Base-by-base conservation (phyloP, 2,329 filamentous ascomycete genomes). In the Colletotrichum theobromicola region DNA sequence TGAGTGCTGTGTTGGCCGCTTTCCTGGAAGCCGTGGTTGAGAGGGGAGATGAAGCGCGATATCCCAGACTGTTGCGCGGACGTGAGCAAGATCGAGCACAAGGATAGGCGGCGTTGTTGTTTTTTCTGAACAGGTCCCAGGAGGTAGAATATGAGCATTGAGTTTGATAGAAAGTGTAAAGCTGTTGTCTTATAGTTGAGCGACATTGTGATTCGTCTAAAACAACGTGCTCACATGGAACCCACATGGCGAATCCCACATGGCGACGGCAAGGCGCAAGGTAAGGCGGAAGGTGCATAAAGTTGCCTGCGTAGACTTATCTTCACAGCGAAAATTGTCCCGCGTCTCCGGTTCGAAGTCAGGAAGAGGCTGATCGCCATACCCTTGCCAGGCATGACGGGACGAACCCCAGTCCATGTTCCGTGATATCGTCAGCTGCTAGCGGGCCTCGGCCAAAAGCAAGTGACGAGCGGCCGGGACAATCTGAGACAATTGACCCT, bases 1-100 rank as follows among this genome's bases (percentile, higher is more conserved):
- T 65, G 67, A 70, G 67, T 21, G 58, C 67, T 3, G 46, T 65
- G 12, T 16, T 70, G 32, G 60, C 60, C 4, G 67, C 67, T 21
- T 70, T 70, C n/a, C n/a, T 70, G 13, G 67, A 65, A 30, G 67
- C 67, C 16, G 46, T 70, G 13, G 46, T 32, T 9, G 42, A 65
- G 13, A 53, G 60, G 21, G 32, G 46, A 4, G 60, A 65, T 8
- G 67, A 70, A 16, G 67, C 67, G 13, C 42, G 60, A 2, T 70
- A 65, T 26, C 67, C 60, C 13, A 70, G 46, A 15, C 35, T 70
- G 24, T 21, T 70, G 24, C 53, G 35, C 13, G 66, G 26, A 18
- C 13, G 18, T 37, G 16, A 37, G n/a, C 34, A 57, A 26, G 26
- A 57, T 57, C 16, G 53, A 57, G 53, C 18, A 16, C 9, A 26